A percentile compares a stretch with the other conserved stretches of the same genome.
These are phyloP conservation scores for Globisporangium echinulatum DNA, from an alignment of 352 stramenopile species.

Conservation along the genomic window DNA sequence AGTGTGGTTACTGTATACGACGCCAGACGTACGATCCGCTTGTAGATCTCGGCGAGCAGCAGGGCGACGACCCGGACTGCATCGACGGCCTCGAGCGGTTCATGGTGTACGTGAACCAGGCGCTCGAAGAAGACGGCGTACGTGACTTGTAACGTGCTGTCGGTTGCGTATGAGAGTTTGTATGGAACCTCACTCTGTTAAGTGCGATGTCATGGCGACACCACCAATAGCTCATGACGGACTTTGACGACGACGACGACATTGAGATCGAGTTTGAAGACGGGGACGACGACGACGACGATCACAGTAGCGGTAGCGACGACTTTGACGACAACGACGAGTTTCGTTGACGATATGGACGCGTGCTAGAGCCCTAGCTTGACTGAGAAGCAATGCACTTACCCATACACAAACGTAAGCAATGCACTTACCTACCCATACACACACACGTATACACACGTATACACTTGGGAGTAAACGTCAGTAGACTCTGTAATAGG, in stretches of 20 bases:
- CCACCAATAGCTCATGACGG: slow-evolving; percentile 14
- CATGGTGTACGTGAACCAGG: slow-evolving; percentile 54
- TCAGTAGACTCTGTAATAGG: no score
- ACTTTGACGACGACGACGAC: slow-evolving; percentile 26
- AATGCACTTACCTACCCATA: no score
- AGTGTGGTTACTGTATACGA: neutral
- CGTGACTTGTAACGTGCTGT: neutral
- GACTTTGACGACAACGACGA: slow-evolving; percentile 20
- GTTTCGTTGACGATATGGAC: slow-evolving; percentile 12
- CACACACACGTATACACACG: no score
- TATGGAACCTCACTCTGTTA: no score
- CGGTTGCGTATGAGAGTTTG: no score
- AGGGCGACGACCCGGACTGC: slow-evolving; percentile 35
- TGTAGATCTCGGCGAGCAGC: slow-evolving; percentile 43
- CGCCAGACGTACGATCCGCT: slow-evolving; percentile 58
- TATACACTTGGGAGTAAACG: no score
- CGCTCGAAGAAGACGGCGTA: slow-evolving; percentile 44
- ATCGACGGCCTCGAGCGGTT: slow-evolving; percentile 43
- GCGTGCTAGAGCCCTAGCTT: slow-evolving; percentile 6
- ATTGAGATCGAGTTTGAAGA: slow-evolving; percentile 22
- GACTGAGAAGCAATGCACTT: neutral
- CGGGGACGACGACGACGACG: slow-evolving; percentile 24
- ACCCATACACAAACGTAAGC: no score
- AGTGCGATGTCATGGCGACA: no score
- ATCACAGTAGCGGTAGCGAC: neutral